phyloP scores from a whole-genome alignment of 805 yeast species.

The Pichia nanzhaoensis region DNA sequence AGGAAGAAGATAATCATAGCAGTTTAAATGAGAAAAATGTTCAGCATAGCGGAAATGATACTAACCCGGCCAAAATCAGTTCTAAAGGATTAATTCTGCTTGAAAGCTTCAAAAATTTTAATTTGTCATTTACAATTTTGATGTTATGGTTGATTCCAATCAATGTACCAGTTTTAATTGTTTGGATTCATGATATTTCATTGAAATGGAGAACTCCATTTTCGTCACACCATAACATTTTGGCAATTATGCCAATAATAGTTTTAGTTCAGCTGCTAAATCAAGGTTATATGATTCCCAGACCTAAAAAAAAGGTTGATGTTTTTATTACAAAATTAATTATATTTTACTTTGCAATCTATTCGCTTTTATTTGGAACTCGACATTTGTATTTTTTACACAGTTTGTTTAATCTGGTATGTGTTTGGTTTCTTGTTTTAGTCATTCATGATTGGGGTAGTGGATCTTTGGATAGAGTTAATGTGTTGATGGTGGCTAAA shows the following conservation, averaged over 20 bases:
- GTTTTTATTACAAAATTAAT: constrained; percentile 32
- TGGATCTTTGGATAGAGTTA: constrained; percentile 1
- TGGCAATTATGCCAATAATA: constrained; percentile 71
- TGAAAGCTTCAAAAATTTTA: constrained; percentile 45
- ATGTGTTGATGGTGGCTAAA: background rate
- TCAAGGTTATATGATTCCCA: constrained; percentile 42
- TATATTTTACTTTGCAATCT: constrained; percentile 48
- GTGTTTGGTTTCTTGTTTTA: constrained; percentile 41
- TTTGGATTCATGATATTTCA: constrained; percentile 73
- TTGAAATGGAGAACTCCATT: constrained; percentile 80
- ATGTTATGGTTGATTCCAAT: constrained; percentile 78
- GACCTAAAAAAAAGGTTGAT: constrained; percentile 22
- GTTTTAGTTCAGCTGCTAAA: constrained; percentile 47
- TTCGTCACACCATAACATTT: constrained; percentile 75
- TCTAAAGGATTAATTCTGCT: background rate
- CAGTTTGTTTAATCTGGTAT: constrained; percentile 60
- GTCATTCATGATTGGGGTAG: constrained; percentile 23
- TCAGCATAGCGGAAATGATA: background rate
- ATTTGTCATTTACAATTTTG: constrained; percentile 54
- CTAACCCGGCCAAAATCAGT: background rate
- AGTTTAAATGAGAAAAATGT: background rate
- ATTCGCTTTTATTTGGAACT: constrained; percentile 66
- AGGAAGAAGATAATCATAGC: background rate
- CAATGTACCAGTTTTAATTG: constrained; percentile 69
- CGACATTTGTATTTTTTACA: constrained; percentile 83